phyloP scores from a whole-genome alignment of 108 stramenopile genomes.

The Nitzschia sp. region DNA sequence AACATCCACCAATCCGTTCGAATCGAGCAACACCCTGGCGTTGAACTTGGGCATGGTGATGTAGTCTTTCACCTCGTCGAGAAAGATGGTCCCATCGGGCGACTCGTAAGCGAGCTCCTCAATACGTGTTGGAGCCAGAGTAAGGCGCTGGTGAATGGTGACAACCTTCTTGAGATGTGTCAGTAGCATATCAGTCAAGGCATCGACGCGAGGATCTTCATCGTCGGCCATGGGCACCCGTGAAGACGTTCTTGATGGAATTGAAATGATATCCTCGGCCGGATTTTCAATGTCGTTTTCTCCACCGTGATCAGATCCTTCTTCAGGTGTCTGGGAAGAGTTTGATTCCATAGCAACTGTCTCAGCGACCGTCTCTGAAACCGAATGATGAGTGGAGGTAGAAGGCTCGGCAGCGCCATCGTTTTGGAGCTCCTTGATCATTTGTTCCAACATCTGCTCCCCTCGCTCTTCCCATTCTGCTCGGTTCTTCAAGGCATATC shows the following conservation, averaged over 20 bases:
- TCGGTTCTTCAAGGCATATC: background rate
- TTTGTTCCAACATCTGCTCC: background rate
- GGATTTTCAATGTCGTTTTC: too few relatives aligned
- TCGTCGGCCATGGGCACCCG: too few relatives aligned
- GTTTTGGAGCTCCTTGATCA: too few relatives aligned
- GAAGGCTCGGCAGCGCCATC: too few relatives aligned
- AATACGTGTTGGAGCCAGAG: background rate
- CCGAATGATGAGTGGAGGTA: too few relatives aligned
- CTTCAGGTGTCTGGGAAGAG: background rate
- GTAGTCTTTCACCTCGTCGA: conserved; percentile 14
- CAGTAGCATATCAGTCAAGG: background rate
- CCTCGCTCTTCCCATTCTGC: conserved; percentile 2
- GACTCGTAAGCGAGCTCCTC: background rate
- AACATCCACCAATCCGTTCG: background rate
- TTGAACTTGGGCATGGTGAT: conserved; percentile 16
- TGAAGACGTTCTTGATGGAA: too few relatives aligned
- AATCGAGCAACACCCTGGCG: background rate
- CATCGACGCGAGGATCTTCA: too few relatives aligned
- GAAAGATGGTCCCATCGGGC: background rate
- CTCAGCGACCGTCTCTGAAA: too few relatives aligned
- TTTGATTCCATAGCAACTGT: background rate
- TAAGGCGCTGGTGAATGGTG: background rate
- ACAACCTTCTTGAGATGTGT: background rate
- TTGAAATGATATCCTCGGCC: too few relatives aligned
- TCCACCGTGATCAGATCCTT: too few relatives aligned